These are phyloP conservation scores for Austroboletus niveus DNA, from an alignment of 1,284 basidiomycete genomes.

Conservation along the genomic window DNA sequence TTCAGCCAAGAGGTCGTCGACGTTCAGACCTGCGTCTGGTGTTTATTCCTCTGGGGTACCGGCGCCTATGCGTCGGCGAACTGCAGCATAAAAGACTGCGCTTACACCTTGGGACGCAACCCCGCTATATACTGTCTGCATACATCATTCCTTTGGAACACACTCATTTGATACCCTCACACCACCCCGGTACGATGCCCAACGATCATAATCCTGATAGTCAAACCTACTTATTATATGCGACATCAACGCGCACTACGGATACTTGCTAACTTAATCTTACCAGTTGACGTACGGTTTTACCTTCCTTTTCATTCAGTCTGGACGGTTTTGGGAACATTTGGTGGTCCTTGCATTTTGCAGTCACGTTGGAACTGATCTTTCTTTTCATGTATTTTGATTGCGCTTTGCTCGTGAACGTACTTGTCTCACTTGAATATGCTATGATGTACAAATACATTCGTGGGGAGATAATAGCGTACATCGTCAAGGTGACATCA, in stretches of 20 bases:
- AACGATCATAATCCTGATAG: slow-evolving; percentile 11
- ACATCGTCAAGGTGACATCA: background rate
- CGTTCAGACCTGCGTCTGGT: slow-evolving; percentile 17
- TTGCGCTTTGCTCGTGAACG: slow-evolving; percentile 10
- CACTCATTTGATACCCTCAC: slow-evolving; percentile 34
- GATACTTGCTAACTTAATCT: slow-evolving; percentile 26
- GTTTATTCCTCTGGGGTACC: slow-evolving; percentile 15
- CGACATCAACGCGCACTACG: slow-evolving; percentile 19
- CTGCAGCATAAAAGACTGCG: slow-evolving; percentile 20
- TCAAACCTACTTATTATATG: slow-evolving; percentile 13
- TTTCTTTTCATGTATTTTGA: slow-evolving; percentile 11
- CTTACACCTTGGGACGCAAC: background rate
- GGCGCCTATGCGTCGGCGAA: slow-evolving; percentile 17
- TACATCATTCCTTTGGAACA: slow-evolving; percentile 18
- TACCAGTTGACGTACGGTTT: slow-evolving; percentile 3
- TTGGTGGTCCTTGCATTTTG: slow-evolving; percentile 13
- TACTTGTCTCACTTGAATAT: slow-evolving; percentile 17
- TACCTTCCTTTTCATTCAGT: slow-evolving; percentile 6
- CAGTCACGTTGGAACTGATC: slow-evolving; percentile 16
- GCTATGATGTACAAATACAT: slow-evolving; percentile 27
- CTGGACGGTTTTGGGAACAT: slow-evolving; percentile 20
- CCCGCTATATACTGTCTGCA: slow-evolving; percentile 7
- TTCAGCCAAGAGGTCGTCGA: slow-evolving; percentile 7
- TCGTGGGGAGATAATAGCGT: slow-evolving; percentile 7
- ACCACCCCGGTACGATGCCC: slow-evolving; percentile 15